Evolutionary conservation across 2,329 filamentous ascomycete species (phyloP).

Genomic region (Monosporascus sp.): DNA sequence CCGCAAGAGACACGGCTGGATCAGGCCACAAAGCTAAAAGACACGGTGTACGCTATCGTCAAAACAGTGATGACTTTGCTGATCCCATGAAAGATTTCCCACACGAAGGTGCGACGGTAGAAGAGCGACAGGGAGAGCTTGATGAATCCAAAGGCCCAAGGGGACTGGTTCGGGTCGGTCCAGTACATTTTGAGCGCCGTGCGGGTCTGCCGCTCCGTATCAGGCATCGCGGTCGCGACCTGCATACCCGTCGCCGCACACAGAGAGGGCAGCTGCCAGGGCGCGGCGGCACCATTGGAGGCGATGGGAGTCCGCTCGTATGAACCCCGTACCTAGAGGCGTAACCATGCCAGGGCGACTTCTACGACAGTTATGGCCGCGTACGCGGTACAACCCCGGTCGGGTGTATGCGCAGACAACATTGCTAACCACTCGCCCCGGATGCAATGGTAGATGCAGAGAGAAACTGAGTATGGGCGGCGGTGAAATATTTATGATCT

Average conservation of each 20-base stretch:
- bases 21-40: neutral
- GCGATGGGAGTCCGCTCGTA: constrained; percentile 1
- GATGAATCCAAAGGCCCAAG: constrained; percentile 7
- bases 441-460: too few species aligned
- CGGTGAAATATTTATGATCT: too few species aligned
- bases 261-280: constrained; percentile 3
- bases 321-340: constrained; percentile 4
- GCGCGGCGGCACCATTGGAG: constrained; percentile 1
- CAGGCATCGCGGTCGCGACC: constrained; percentile 3
- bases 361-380: constrained; percentile 1
- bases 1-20: constrained; percentile 7
- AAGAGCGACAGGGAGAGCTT: constrained; percentile 9
- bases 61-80: constrained; percentile 3
- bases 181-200: constrained; percentile 7
- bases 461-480: too few species aligned
- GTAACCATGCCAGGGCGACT: constrained; percentile 4
- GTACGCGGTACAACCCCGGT: constrained; percentile 1
- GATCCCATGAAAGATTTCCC: constrained; percentile 1
- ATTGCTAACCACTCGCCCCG: too few species aligned
- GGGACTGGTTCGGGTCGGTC: constrained; percentile 4
- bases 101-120: constrained; percentile 8
- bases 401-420: too few species aligned
- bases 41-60: constrained; percentile 1
- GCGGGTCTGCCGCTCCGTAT: constrained; percentile 2
- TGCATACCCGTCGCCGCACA: constrained; percentile 1